These are phyloP conservation scores for Globisporangium heterothallicum DNA, from an alignment of 352 stramenopile species.

Conservation along the genomic window DNA sequence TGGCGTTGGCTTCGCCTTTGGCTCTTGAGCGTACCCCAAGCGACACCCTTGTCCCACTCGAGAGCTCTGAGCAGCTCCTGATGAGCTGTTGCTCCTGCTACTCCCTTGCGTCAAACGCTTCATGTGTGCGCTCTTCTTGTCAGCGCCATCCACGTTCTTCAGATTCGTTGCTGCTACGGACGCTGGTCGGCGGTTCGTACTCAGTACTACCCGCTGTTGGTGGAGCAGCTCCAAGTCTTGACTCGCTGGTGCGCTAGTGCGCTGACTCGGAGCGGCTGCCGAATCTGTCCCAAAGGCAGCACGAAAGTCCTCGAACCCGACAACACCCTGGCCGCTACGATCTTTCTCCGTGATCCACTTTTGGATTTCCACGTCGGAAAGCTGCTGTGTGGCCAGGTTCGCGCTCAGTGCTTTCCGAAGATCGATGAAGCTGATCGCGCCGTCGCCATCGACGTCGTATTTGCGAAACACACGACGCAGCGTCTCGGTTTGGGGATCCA, in stretches of 20 bases:
- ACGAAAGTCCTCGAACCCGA: conserved; percentile 40
- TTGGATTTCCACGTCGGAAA: conserved; percentile 41
- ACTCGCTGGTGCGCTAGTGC: neutral
- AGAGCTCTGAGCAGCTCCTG: neutral
- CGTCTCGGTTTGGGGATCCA: conserved; percentile 3
- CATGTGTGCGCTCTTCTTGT: neutral
- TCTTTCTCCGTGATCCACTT: conserved; percentile 52
- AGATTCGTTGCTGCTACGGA: no score
- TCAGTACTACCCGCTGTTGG: neutral
- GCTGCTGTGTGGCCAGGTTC: conserved; percentile 7
- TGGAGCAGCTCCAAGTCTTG: neutral
- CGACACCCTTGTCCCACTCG: neutral
- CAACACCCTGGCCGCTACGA: conserved; percentile 28
- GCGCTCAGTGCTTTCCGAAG: conserved; percentile 30
- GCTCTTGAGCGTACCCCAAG: conserved; percentile 4
- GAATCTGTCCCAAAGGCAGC: conserved; percentile 21
- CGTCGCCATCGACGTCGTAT: conserved; percentile 46
- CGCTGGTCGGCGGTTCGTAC: no score
- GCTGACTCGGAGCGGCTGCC: neutral
- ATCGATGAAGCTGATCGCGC: conserved; percentile 43
- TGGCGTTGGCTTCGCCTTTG: neutral
- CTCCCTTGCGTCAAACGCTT: no score
- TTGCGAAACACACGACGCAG: conserved; percentile 36
- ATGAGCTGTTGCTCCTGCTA: no score
- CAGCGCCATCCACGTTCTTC: neutral